These are phyloP conservation scores for Apiotrichum akiyoshidainum DNA, from an alignment of 1,284 basidiomycete species.

Conservation along the genomic window DNA sequence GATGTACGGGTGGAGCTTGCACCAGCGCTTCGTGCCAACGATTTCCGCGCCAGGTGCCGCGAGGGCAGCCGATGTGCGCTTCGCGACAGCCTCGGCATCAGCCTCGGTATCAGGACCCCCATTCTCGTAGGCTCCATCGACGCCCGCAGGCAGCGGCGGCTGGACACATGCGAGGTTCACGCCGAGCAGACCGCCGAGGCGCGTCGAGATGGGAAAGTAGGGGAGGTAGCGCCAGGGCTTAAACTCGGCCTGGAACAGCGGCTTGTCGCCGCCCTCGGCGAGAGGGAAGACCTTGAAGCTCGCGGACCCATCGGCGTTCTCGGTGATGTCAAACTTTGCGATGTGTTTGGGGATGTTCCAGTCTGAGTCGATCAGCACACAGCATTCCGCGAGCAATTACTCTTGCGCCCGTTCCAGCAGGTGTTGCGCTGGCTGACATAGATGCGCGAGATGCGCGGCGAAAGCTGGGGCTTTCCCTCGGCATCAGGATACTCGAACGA, in stretches of 20 bases:
- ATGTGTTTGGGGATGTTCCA: constrained; percentile 17
- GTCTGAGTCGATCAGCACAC: not conserved
- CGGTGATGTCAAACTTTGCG: constrained; percentile 8
- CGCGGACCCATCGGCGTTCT: constrained; percentile 2
- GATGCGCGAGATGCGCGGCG: constrained; percentile 9
- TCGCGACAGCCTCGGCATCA: not conserved
- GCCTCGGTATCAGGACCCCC: not conserved
- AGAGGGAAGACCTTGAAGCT: constrained; percentile 8
- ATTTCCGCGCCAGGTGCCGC: not conserved
- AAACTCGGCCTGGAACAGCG: constrained; percentile 7
- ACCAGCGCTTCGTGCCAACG: constrained; percentile 9
- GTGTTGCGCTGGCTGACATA: constrained; percentile 14
- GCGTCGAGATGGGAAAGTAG: constrained; percentile 7
- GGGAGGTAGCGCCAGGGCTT: constrained; percentile 5
- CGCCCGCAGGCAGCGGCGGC: constrained; percentile 5
- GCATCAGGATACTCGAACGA: constrained; percentile 5
- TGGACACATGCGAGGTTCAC: constrained; percentile 7
- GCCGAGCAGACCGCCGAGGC: not conserved
- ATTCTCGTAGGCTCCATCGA: not conserved
- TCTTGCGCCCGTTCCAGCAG: constrained; percentile 13
- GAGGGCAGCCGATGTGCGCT: not conserved
- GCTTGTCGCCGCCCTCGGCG: not conserved
- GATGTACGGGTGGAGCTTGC: constrained; percentile 7
- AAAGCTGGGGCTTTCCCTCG: not conserved
- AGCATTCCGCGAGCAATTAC: not conserved